These are phyloP conservation scores for Mucor plumbeus DNA, from an alignment of 371 early-diverging fungal genomes.

Conservation along the genomic window DNA sequence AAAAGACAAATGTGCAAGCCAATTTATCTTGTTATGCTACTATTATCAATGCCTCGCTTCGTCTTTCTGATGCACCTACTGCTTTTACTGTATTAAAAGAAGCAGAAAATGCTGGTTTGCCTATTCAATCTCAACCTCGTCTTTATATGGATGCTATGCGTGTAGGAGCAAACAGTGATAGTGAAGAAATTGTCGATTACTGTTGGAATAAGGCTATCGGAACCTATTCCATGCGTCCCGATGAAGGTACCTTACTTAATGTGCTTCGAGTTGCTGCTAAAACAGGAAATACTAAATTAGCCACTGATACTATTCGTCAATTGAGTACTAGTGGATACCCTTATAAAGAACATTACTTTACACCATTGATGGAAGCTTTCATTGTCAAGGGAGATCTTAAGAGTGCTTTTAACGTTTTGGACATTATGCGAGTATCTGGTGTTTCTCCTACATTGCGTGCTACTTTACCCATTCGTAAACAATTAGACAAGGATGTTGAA, in stretches of 20 bases:
- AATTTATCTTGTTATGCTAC: constrained; percentile 41
- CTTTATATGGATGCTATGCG: constrained; percentile 58
- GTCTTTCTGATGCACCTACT: constrained; percentile 40
- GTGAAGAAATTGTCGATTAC: constrained; percentile 46
- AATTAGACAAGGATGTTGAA: constrained; percentile 32
- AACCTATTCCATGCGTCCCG: constrained; percentile 46
- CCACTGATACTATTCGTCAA: constrained; percentile 63
- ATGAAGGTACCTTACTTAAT: constrained; percentile 69
- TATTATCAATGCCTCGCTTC: constrained; percentile 47
- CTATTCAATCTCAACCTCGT: constrained; percentile 45
- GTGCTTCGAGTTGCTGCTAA: constrained; percentile 69
- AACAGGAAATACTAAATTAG: constrained; percentile 58
- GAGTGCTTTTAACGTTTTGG: constrained; percentile 68
- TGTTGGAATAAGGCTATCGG: constrained; percentile 61
- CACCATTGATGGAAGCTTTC: constrained; percentile 74
- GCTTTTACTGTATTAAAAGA: constrained; percentile 57
- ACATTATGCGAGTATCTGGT: constrained; percentile 67
- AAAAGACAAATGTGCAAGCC: constrained; percentile 40
- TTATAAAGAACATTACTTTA: constrained; percentile 71
- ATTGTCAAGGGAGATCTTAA: constrained; percentile 57
- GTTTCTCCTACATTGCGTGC: constrained; percentile 49
- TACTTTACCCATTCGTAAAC: constrained; percentile 40
- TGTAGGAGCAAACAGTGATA: constrained; percentile 43
- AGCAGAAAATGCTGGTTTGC: constrained; percentile 49
- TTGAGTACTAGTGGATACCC: constrained; percentile 59